These are phyloP conservation scores for Podaxis sp. DNA, from an alignment of 768 basidiomycete genomes.

Conservation along the genomic window DNA sequence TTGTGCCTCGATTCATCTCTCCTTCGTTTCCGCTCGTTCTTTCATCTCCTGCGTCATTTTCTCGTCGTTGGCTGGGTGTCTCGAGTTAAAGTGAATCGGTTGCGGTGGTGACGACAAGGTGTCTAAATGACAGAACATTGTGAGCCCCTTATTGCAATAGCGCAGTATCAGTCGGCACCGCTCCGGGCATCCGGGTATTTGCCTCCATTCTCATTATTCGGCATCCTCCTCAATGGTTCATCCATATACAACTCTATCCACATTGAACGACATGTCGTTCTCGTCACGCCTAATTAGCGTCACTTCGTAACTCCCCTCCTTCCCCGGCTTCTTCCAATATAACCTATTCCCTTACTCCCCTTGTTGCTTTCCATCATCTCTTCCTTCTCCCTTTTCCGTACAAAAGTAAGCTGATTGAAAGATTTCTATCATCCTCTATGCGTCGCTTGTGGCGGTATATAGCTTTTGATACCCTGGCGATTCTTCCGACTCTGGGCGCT, in stretches of 20 bases:
- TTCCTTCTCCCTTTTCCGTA: not conserved
- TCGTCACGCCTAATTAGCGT: constrained; percentile 1
- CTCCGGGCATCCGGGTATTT: not conserved
- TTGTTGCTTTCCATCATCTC: not conserved
- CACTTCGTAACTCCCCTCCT: not conserved
- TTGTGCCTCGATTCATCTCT: not conserved
- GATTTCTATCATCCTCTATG: not conserved
- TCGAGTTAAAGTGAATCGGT: not conserved
- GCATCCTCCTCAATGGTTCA: not conserved
- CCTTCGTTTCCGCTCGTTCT: not conserved
- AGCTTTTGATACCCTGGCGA: constrained; percentile 94
- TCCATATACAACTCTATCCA: not conserved
- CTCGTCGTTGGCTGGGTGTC: not conserved
- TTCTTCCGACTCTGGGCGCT: constrained; percentile 97
- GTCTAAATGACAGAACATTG: not conserved
- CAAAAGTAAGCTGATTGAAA: not conserved
- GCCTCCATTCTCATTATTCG: not conserved
- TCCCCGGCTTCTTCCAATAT: not conserved
- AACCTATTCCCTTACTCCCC: not conserved
- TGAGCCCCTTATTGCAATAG: not conserved
- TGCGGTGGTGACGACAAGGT: not conserved
- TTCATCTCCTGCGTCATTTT: too few species aligned
- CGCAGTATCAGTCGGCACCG: not conserved
- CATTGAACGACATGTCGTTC: not conserved
- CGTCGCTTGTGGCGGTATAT: not conserved